Base-by-base conservation (phyloP, 2,329 filamentous ascomycete species). In the Aspergillus jensenii region DNA sequence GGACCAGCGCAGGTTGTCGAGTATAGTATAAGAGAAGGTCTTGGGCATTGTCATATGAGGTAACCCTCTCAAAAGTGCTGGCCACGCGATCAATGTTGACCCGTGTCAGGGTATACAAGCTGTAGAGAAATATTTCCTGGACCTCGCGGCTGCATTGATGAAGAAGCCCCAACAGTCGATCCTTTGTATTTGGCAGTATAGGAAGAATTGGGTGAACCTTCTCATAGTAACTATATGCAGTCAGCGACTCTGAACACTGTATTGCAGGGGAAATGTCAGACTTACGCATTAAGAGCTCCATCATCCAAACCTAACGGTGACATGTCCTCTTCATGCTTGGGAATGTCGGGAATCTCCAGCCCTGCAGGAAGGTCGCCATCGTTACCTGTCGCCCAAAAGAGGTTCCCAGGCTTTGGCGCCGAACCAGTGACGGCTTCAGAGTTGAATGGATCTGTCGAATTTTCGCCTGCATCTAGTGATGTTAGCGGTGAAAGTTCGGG, bases 81-180 rank as follows among this genome's bases (percentile, higher is more conserved):
- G 66, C 66, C 21, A 75, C 67, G 15, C 75, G 74, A 21, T 69
- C 65, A 47, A 71, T 54, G 55, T 73, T 68, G 14, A 75, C 75
- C 35, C 70, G 70, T n/a, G 74, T 78, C 31, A 72, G 68, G 6
- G 74, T 72, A 59, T 75, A 76, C 4, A 78, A 59, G 5, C 69
- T 71, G 58, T 77, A 74, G 25, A 74, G 66, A 55, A 78, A 77
- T 1, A 72, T 70, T 54, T 78, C 74, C 60, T 78, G 76, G 14
- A 74, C 64, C 50, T 74, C 70, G 33, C 76, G 73, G 44, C 67
- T 73, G 60, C 73, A 74, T 56, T 74, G 73, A 44, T 76, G 71
- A 19, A 78, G 68, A 49, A 74, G 65, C 45, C 70, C 70, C 41
- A 72, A 60, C 41, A 76, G 67, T 37, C 73, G 70, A 31, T 76